Evolutionary conservation across 1,284 basidiomycete genomes (phyloP), one percentile per base, ranked within the genome.

Genomic region (Bjerkandera adusta): DNA sequence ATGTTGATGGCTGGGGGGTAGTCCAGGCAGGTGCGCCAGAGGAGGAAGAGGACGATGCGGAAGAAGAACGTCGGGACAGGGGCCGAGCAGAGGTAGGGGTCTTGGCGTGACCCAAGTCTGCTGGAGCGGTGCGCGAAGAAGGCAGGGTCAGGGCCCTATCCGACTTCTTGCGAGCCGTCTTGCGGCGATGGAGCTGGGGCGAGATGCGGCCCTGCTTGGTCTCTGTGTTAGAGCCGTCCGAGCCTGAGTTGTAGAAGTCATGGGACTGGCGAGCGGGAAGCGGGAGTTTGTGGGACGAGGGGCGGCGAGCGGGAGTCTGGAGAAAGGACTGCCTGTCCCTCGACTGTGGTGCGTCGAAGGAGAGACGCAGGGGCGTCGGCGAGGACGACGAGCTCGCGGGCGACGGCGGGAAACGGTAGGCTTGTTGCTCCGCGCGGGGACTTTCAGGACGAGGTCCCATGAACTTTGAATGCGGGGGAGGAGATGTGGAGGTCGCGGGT

Each of bases 31-130:
- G 22, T 16, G 32, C 36, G 37, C 53, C 54, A n/a, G 61, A 56
- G 33, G 60, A 59, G 3, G 72, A 71, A 10, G 75, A 68, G 21
- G 77, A 75, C 5, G 75, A 71, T 1, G 69, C 57, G 8, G 62
- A 63, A 39, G 59, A 57, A 10, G 61, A 60, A 42, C 72, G 69
- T 20, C 75, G 68, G 33, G 69, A 66, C 16, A 69, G 52, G 30
- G 67, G 66, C 27, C 68, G 66, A 22, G 64, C 52, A 12, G 65
- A 43, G 52, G 48, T 69, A 12, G 59, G 44, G 8, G 62, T 39
- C 43, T 59, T 49, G 26, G 60, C 47, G 36, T 58, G 57, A 37
- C 59, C 53, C 21, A 50, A 56, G 38, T 62, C 61, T 21, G 55
- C 47, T 15, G 55, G 55, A 38, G 56, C 50, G 47, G 58, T 54